Base-by-base conservation (phyloP, 2,329 filamentous ascomycete species). In the Fusarium transvaalense region DNA sequence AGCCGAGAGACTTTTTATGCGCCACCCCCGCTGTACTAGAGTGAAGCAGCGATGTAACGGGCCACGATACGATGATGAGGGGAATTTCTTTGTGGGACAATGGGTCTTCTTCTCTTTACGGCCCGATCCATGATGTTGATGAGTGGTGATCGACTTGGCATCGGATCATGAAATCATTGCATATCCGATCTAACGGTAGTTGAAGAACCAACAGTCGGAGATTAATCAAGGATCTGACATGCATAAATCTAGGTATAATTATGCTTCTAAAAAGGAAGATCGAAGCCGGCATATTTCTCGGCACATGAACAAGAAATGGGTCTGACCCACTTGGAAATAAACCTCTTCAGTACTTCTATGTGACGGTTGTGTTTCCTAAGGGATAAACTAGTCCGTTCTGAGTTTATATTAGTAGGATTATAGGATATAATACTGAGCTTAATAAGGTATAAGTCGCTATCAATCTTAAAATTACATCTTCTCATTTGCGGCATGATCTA, bases 1-100 rank as follows among this genome's bases (percentile, higher is more conserved):
- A 38, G 19, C 43, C 56, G 58, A 17, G 17, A 17, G 9, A 8
- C 5, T 5, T 25, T 29, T 29, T 45, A 38, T 53, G 45, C 41
- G 54, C 57, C 55, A 38, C n/a, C 47, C 45, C 47, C 34, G 23
- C 47, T 27, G n/a, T n/a, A 25, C 21, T 19, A 19, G 12, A 37
- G 17, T 25, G 13, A 21, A 50, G 21, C 15, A 27, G 17, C 6
- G 23, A 19, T 27, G 8, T 19, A 4, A 38, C 27, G 32, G 47
- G 47, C n/a, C n/a, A n/a, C 10, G 15, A 12, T 51, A n/a, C 32
- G 47, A 29, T 6, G 10, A 13, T 39, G 34, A 38, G 47, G 34
- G 32, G 34, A 27, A 27, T 8, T 17, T 12, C 4, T 15, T 25
- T 7, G 34, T 39, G 23, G 39, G 39, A 51, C 23, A 35, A 48